phyloP scores from a whole-genome alignment of 2,329 filamentous ascomycete species.

The Calonectria hongkongensis region DNA sequence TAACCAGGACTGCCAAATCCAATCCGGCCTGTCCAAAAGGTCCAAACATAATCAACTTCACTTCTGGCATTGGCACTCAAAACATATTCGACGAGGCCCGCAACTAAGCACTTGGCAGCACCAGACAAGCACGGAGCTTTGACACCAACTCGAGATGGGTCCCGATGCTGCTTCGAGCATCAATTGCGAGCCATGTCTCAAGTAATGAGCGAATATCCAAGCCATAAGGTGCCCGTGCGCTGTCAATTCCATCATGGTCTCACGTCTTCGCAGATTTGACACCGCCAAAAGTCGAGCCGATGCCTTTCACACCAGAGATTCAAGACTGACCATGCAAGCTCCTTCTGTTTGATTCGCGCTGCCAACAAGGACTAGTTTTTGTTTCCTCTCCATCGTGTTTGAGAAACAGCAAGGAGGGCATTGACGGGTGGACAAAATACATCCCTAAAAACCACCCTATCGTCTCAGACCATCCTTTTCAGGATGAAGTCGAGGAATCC shows the following conservation, averaged over 20 bases:
- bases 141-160: constrained; percentile 95
- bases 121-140: constrained; percentile 94
- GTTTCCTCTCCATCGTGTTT: constrained; percentile 81
- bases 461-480: constrained; percentile 70
- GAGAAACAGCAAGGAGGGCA: constrained; percentile 75
- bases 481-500: constrained; percentile 67
- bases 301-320: constrained; percentile 40
- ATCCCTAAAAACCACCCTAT: constrained; percentile 93
- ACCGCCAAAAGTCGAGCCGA: constrained; percentile 43
- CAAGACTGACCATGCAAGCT: constrained; percentile 57
- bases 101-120: constrained; percentile 45
- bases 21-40: constrained; percentile 51
- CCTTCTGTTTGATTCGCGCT: constrained; percentile 89
- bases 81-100: constrained; percentile 26
- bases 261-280: constrained; percentile 48
- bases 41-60: constrained; percentile 48
- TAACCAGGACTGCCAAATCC: constrained; percentile 68
- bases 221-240: constrained; percentile 41
- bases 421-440: constrained; percentile 90
- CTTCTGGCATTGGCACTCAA: constrained; percentile 42
- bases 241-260: constrained; percentile 37
- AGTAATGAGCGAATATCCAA: constrained; percentile 38
- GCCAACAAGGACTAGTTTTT: constrained; percentile 96
- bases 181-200: constrained; percentile 30
- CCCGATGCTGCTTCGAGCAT: constrained; percentile 68